These are phyloP conservation scores for Plectosphaerella sp. DNA, from an alignment of 2,329 filamentous ascomycete species.

Conservation along the genomic window DNA sequence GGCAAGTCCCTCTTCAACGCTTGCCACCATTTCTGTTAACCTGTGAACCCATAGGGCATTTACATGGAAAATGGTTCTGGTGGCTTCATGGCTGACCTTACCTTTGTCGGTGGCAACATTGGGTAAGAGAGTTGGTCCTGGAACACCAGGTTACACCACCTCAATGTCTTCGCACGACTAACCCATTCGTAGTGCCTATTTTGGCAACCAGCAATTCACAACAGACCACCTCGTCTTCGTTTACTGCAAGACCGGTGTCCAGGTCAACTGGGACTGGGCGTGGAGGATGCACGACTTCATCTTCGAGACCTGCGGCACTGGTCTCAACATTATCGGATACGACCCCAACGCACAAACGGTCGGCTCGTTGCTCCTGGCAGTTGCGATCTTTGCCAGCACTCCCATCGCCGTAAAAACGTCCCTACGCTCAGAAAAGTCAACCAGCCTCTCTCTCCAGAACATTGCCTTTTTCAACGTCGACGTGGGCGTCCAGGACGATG, in stretches of 20 bases:
- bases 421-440: neutral
- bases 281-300: slow-evolving; percentile 41
- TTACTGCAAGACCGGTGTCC: slow-evolving; percentile 59
- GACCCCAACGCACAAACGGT: neutral
- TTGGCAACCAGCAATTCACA: slow-evolving; percentile 64
- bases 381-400: slow-evolving; percentile 1
- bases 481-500: neutral
- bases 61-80: slow-evolving; percentile 29
- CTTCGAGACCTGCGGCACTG: slow-evolving; percentile 1
- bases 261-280: slow-evolving; percentile 70
- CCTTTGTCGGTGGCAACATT: slow-evolving; percentile 52
- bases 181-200: slow-evolving; percentile 48
- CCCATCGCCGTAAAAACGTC: neutral
- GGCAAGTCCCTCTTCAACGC: slow-evolving; percentile 6
- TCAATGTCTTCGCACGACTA: slow-evolving; percentile 5
- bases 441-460: neutral
- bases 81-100: slow-evolving; percentile 52
- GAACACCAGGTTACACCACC: neutral
- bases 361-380: slow-evolving; percentile 1
- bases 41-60: neutral
- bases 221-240: slow-evolving; percentile 64
- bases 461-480: slow-evolving; percentile 2
- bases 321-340: neutral
- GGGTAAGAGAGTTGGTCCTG: slow-evolving; percentile 35
- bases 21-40: slow-evolving; percentile 4